Percentiles rank a stretch among this genome's conserved stretches.
Conservation (phyloP, 176 grass and related monocot genomes). For the Guadua angustifolia region DNA sequence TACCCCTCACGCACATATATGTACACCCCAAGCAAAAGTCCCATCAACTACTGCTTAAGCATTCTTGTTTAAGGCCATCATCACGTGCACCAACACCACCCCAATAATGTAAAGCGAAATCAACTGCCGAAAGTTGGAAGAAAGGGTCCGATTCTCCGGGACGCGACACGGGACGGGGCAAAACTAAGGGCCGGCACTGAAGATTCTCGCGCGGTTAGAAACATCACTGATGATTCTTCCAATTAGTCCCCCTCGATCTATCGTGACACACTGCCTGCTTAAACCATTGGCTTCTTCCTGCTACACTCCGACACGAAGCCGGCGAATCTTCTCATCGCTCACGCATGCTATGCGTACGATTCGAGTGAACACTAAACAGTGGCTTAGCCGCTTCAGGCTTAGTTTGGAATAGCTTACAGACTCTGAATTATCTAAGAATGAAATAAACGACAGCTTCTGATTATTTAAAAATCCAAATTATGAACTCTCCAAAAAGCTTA, state of each 20-base stretch:
- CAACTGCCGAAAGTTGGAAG: background rate
- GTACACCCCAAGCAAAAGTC: no score
- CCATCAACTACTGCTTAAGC: no score
- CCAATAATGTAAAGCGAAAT: background rate
- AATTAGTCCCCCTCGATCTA: background rate
- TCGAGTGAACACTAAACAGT: no score
- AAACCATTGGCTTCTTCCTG: conserved; percentile 41
- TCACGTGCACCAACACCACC: background rate
- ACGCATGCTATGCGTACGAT: background rate
- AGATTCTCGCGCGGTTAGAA: background rate
- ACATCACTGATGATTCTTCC: conserved; percentile 4
- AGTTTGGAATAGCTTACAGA: no score
- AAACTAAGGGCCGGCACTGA: background rate
- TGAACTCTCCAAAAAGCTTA: no score
- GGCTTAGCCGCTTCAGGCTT: no score
- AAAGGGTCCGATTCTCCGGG: background rate
- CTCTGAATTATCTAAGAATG: no score
- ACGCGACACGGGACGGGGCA: background rate
- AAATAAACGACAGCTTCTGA: no score
- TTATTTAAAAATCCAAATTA: no score
- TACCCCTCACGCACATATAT: no score
- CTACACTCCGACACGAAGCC: background rate
- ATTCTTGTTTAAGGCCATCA: no score
- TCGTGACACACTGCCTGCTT: conserved; percentile 35
- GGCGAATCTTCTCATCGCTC: conserved; percentile 40